These are phyloP conservation scores for Phytomonas sp. DNA, from an alignment of 208 protist genomes.

Conservation along the genomic window DNA sequence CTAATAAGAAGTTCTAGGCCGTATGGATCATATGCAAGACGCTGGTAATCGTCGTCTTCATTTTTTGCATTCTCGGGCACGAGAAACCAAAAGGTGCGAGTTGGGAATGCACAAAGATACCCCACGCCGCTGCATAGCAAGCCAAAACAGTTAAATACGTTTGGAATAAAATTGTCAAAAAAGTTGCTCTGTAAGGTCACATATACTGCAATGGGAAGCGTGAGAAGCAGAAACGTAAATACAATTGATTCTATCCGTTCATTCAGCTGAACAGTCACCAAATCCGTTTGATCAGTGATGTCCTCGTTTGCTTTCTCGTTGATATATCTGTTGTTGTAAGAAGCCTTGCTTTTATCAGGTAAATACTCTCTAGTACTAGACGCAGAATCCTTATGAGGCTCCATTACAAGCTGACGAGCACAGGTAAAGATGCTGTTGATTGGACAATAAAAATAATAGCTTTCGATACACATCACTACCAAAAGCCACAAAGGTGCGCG, in stretches of 20 bases:
- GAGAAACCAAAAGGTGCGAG: conserved; percentile 74
- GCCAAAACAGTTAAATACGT: conserved; percentile 54
- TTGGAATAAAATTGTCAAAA: conserved; percentile 34
- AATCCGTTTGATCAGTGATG: not conserved
- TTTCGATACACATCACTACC: conserved; percentile 37
- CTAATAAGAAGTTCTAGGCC: conserved; percentile 32
- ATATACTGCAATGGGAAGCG: conserved; percentile 58
- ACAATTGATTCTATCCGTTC: conserved; percentile 48
- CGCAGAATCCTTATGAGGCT: not conserved
- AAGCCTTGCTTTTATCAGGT: not conserved
- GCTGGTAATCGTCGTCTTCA: conserved; percentile 14
- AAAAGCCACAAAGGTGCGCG: conserved; percentile 65
- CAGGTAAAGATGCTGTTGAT: conserved; percentile 64
- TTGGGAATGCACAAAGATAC: conserved; percentile 54
- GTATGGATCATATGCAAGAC: conserved; percentile 61
- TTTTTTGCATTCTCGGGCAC: conserved; percentile 6
- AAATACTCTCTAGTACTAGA: not conserved
- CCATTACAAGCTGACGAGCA: conserved; percentile 14
- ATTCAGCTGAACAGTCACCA: conserved; percentile 16
- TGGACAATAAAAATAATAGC: conserved; percentile 67
- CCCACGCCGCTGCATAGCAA: conserved; percentile 39
- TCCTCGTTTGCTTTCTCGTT: conserved; percentile 12
- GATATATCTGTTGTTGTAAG: not conserved
- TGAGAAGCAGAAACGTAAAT: conserved; percentile 57
- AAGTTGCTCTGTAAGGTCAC: conserved; percentile 64